Conservation (phyloP, 108 stramenopile species). For the Chaetoceros muelleri region DNA sequence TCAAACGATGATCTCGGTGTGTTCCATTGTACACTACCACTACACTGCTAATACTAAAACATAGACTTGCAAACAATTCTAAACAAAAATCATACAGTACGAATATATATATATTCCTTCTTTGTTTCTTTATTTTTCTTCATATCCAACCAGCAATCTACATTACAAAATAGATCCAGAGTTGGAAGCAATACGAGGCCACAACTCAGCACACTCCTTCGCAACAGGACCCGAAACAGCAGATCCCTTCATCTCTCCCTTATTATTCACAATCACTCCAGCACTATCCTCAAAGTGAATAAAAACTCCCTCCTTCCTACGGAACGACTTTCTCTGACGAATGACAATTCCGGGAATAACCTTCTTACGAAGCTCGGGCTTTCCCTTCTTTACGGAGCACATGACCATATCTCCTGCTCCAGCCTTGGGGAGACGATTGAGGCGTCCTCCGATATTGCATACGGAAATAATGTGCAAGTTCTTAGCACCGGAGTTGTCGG, state of each 20-base stretch:
- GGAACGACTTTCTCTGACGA: slow-evolving; percentile 98
- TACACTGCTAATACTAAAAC: no score
- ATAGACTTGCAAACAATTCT: no score
- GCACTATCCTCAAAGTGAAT: slow-evolving; percentile 99
- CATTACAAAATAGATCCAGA: slow-evolving; percentile 93
- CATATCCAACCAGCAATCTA: background rate
- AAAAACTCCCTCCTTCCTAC: slow-evolving; percentile 98
- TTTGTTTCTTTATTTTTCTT: background rate
- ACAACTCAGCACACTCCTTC: slow-evolving; percentile 99
- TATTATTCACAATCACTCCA: slow-evolving; percentile 99
- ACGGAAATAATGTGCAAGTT: slow-evolving; percentile 98
- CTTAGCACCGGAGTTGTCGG: slow-evolving; percentile 99
- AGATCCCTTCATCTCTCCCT: slow-evolving; percentile 99
- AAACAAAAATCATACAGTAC: background rate
- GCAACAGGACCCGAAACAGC: slow-evolving; percentile 98
- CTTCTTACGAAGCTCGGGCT: slow-evolving; percentile 99
- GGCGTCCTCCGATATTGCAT: slow-evolving; percentile 94
- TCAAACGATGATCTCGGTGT: no score
- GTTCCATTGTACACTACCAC: no score
- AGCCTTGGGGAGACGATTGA: slow-evolving; percentile 97
- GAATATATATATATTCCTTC: background rate
- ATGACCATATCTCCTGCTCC: slow-evolving; percentile 98
- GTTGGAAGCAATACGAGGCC: slow-evolving; percentile 99
- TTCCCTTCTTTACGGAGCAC: slow-evolving; percentile 99
- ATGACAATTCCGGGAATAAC: slow-evolving; percentile 98